Conservation (phyloP, 768 basidiomycete genomes). For the Boletus speciosus region DNA sequence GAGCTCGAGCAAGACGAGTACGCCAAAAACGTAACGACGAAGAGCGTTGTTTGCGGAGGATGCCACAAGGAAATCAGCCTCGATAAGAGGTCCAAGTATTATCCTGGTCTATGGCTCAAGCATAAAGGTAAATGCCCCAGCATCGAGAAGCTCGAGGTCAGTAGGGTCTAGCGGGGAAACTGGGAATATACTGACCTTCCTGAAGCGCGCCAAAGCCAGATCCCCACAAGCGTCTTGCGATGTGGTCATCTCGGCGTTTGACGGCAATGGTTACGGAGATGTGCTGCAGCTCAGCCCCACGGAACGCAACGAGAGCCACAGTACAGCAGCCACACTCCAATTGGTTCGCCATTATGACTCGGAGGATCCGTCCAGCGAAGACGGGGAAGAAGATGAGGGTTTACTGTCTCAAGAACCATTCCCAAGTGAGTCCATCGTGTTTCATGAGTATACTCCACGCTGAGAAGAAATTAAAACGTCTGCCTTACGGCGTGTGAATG, state of each 20-base stretch:
- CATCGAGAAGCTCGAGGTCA: slow-evolving; percentile 26
- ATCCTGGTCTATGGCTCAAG: slow-evolving; percentile 35
- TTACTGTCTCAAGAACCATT: slow-evolving; percentile 17
- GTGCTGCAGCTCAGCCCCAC: neutral
- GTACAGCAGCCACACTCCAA: neutral
- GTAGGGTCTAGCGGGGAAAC: slow-evolving; percentile 1
- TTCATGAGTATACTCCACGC: neutral
- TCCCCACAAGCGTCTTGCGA: neutral
- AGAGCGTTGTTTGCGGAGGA: slow-evolving; percentile 29
- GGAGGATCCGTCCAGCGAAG: slow-evolving; percentile 12
- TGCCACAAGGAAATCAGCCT: slow-evolving; percentile 32
- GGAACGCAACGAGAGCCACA: neutral
- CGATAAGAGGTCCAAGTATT: slow-evolving; percentile 34
- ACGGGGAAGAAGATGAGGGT: slow-evolving; percentile 18
- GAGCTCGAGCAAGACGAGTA: slow-evolving; percentile 31
- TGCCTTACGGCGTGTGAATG: neutral
- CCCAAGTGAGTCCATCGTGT: slow-evolving; percentile 20
- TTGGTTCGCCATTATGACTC: neutral
- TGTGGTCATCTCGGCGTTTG: neutral
- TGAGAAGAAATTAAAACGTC: slow-evolving; percentile 2
- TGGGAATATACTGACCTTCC: slow-evolving; percentile 10
- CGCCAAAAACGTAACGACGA: slow-evolving; percentile 19
- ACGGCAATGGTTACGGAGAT: neutral
- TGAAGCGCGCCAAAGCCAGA: slow-evolving; percentile 14
- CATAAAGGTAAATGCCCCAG: slow-evolving; percentile 29